Evolutionary conservation across 441 rosid species (phyloP).

Genomic region (Adansonia grandidieri): DNA sequence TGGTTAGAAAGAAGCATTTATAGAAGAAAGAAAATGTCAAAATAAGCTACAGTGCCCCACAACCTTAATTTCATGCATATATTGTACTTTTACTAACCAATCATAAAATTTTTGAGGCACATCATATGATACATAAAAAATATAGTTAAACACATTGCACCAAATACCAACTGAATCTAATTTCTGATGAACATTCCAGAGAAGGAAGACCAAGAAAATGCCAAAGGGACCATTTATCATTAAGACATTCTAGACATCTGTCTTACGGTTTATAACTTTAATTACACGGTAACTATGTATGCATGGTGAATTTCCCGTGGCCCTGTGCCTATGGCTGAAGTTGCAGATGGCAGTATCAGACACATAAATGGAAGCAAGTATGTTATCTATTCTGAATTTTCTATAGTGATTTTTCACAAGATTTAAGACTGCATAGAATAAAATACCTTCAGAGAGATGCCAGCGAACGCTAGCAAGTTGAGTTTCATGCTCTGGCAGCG

Average conservation of each 20-base stretch:
- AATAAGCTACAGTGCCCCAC: not conserved
- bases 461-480: slow-evolving; percentile 79
- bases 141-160: not conserved
- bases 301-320: not conserved
- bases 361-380: not conserved
- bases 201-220: slow-evolving; percentile 5
- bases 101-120: not conserved
- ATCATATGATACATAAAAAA: not conserved
- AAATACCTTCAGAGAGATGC: slow-evolving; percentile 82
- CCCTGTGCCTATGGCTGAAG: not conserved
- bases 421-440: not conserved
- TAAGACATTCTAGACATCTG: not conserved
- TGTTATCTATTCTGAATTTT: not conserved
- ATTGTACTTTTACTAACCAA: not conserved
- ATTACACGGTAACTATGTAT: not conserved
- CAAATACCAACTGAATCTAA: not conserved
- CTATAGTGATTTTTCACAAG: not conserved
- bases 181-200: not conserved
- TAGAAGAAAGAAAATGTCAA: not conserved
- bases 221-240: not conserved
- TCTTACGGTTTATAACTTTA: not conserved
- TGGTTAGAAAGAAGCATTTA: not conserved
- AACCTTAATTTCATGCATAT: not conserved
- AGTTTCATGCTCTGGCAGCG: slow-evolving; percentile 71
- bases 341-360: not conserved